phyloP scores from a whole-genome alignment of 371 early-diverging fungal species.

The Dichotomocladium elegans region DNA sequence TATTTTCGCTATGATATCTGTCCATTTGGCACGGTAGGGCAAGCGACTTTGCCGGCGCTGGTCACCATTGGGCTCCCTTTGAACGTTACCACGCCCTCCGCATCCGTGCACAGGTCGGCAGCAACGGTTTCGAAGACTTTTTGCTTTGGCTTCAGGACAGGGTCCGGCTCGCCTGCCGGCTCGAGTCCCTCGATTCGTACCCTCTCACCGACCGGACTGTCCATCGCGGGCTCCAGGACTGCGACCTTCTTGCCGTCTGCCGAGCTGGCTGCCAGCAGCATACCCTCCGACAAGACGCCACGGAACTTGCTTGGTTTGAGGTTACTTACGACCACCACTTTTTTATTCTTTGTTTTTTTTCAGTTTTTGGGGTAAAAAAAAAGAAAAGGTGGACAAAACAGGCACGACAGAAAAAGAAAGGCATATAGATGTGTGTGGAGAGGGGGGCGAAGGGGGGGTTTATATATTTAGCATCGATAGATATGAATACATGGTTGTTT shows the following conservation, averaged over 20 bases:
- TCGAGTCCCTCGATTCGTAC: conserved; percentile 23
- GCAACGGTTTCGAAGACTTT: conserved; percentile 49
- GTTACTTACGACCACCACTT: conserved; percentile 55
- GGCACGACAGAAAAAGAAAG: no score
- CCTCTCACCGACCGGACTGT: conserved; percentile 44
- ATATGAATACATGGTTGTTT: no score
- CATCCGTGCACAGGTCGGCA: conserved; percentile 29
- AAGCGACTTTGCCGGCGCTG: conserved; percentile 29
- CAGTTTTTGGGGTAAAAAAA: neutral
- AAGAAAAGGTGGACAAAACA: conserved; percentile 4
- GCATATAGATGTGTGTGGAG: no score
- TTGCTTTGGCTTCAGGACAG: conserved; percentile 55
- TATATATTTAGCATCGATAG: no score
- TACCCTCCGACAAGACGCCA: conserved; percentile 57
- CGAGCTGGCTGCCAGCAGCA: conserved; percentile 52
- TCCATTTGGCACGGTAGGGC: neutral
- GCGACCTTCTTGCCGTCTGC: conserved; percentile 35
- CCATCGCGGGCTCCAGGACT: conserved; percentile 40
- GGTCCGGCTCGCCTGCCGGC: conserved; percentile 12
- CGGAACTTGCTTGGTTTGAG: conserved; percentile 60
- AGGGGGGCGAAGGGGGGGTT: no score
- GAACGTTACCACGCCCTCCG: conserved; percentile 46
- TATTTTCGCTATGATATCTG: neutral
- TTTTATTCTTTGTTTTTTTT: conserved; percentile 30
- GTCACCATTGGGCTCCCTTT: conserved; percentile 48